Conservation (phyloP, 257 asterid genomes). For the Petunia axillaris region DNA sequence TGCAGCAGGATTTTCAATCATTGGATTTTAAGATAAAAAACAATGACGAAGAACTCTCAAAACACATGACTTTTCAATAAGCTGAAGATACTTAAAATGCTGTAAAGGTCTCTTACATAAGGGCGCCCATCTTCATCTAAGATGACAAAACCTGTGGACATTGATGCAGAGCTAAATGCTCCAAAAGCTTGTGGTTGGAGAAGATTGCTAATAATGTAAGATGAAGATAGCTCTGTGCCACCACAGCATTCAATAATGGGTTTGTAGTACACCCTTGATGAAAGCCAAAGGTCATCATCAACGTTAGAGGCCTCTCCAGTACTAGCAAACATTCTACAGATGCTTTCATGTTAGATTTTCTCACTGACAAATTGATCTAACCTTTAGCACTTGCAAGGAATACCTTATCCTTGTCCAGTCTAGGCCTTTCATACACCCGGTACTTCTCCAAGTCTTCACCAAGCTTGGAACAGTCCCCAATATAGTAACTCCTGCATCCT, state of each 20-base stretch:
- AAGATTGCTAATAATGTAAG: conserved; percentile 72
- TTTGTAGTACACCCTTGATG: conserved; percentile 74
- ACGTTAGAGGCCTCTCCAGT: conserved; percentile 90
- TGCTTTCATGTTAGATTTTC: conserved; percentile 20
- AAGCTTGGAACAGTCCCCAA: conserved; percentile 97
- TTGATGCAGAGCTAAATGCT: conserved; percentile 78
- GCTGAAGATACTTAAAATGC: conserved; percentile 12
- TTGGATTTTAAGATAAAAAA: background rate
- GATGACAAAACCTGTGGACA: conserved; percentile 78
- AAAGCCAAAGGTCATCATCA: conserved; percentile 97
- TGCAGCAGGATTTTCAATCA: background rate
- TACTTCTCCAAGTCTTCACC: conserved; percentile 91
- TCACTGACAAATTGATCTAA: background rate
- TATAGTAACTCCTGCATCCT: conserved; percentile 88
- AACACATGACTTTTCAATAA: background rate
- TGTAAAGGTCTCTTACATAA: conserved; percentile 54
- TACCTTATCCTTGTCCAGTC: conserved; percentile 92
- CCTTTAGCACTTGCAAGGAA: conserved; percentile 6
- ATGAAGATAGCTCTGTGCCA: conserved; percentile 93
- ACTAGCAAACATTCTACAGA: conserved; percentile 64
- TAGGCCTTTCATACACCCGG: conserved; percentile 77
- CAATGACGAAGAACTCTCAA: background rate
- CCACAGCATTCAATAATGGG: conserved; percentile 90
- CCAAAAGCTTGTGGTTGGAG: conserved; percentile 95
- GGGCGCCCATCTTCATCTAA: conserved; percentile 72